Conservation (phyloP, 2,329 filamentous ascomycete genomes). For the Exserohilum turcica region DNA sequence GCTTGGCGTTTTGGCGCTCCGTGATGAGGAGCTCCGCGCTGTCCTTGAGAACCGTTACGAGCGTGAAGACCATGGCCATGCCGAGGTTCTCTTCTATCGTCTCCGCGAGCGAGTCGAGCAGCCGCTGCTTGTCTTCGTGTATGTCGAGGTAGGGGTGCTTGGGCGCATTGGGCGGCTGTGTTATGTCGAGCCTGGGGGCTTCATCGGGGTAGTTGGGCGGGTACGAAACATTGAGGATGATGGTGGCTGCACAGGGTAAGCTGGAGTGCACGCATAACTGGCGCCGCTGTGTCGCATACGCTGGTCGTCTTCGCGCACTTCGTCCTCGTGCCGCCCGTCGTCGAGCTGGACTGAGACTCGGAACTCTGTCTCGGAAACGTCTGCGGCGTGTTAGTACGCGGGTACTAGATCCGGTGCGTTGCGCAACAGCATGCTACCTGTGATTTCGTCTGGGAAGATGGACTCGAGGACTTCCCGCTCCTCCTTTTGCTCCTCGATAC, state of each 20-base stretch:
- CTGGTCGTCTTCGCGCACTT: conserved; percentile 61
- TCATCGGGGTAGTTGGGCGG: conserved; percentile 90
- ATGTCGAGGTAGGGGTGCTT: conserved; percentile 78
- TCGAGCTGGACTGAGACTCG: conserved; percentile 87
- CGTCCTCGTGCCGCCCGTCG: conserved; percentile 59
- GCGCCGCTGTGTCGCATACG: conserved; percentile 45
- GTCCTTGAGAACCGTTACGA: conserved; percentile 87
- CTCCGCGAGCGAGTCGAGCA: conserved; percentile 73
- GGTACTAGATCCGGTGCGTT: not conserved
- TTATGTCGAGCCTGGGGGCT: conserved; percentile 80
- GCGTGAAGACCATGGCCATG: conserved; percentile 96
- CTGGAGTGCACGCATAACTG: not conserved
- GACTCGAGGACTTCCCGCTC: conserved; percentile 97
- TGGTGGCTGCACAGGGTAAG: conserved; percentile 56
- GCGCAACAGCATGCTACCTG: conserved; percentile 60
- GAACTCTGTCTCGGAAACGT: conserved; percentile 88
- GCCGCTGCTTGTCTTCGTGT: conserved; percentile 73
- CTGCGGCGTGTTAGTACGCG: conserved; percentile 54
- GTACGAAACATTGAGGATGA: conserved; percentile 85
- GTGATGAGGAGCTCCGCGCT: conserved; percentile 82
- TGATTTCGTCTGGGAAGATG: conserved; percentile 97
- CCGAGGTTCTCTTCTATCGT: conserved; percentile 91
- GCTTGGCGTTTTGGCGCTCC: conserved; percentile 69
- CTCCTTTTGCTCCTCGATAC: conserved; percentile 84
- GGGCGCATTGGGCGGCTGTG: conserved; percentile 70